Conservation (phyloP, 805 yeast genomes). For the Priceomyces fermenticarens region DNA sequence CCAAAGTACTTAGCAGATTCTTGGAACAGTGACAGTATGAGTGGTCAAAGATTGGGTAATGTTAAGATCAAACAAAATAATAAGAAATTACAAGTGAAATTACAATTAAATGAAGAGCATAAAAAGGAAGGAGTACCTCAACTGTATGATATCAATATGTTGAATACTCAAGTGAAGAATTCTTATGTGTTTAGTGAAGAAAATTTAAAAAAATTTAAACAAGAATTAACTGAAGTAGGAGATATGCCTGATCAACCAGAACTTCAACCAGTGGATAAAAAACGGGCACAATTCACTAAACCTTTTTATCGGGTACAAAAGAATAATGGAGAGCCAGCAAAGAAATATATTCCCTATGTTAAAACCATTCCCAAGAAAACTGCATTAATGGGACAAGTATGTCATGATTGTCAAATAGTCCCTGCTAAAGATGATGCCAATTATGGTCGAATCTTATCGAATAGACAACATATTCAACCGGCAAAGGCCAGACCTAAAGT, state of each 20-base stretch:
- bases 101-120: slow-evolving; percentile 43
- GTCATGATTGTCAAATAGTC: slow-evolving; percentile 86
- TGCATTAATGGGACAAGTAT: slow-evolving; percentile 77
- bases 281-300: slow-evolving; percentile 11
- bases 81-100: slow-evolving; percentile 46
- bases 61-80: slow-evolving; percentile 65
- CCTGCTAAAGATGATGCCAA: slow-evolving; percentile 75
- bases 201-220: slow-evolving; percentile 59
- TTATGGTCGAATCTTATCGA: slow-evolving; percentile 57
- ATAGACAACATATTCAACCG: slow-evolving; percentile 49
- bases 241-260: slow-evolving; percentile 54
- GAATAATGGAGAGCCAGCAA: slow-evolving; percentile 21
- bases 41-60: slow-evolving; percentile 77
- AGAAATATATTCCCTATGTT: slow-evolving; percentile 69
- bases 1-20: slow-evolving; percentile 82
- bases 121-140: slow-evolving; percentile 57
- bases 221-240: slow-evolving; percentile 49
- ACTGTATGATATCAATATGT: slow-evolving; percentile 75
- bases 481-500: slow-evolving; percentile 57
- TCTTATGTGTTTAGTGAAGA: slow-evolving; percentile 87
- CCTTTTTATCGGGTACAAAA: slow-evolving; percentile 31
- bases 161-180: slow-evolving; percentile 78
- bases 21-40: slow-evolving; percentile 63
- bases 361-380: slow-evolving; percentile 89
- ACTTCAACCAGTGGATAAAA: slow-evolving; percentile 34